Evolutionary conservation across 2,329 filamentous ascomycete genomes (phyloP).

Genomic region (Colletotrichum tabaci): DNA sequence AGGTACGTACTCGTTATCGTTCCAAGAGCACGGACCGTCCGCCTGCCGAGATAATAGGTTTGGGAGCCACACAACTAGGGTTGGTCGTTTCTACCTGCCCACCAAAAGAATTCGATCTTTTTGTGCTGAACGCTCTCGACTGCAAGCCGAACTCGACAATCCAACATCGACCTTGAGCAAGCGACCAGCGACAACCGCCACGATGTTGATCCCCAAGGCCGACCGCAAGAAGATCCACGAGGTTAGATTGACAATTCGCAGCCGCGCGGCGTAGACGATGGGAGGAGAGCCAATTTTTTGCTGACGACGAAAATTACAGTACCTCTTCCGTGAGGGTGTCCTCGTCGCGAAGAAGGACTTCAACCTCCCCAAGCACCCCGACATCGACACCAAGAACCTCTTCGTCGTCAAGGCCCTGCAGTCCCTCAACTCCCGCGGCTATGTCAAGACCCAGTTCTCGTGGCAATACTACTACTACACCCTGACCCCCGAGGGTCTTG

Average conservation of each 20-base stretch:
- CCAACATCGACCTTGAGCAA: conserved; percentile 63
- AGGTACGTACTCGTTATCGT: neutral
- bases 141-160: conserved; percentile 60
- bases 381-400: conserved; percentile 99
- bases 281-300: conserved; percentile 15
- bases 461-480: conserved; percentile 99
- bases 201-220: conserved; percentile 99
- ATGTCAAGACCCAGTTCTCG: conserved; percentile 99
- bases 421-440: conserved; percentile 97
- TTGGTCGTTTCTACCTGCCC: conserved; percentile 13
- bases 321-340: conserved; percentile 94
- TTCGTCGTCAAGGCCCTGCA: conserved; percentile 99
- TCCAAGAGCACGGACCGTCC: neutral
- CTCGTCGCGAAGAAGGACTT: conserved; percentile 99
- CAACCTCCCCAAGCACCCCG: conserved; percentile 97
- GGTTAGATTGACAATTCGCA: conserved; percentile 53
- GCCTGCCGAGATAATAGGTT: conserved; percentile 7
- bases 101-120: conserved; percentile 14
- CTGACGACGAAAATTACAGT: conserved; percentile 65
- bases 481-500: conserved; percentile 98
- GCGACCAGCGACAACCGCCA: conserved; percentile 64
- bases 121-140: conserved; percentile 51
- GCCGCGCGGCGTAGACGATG: conserved; percentile 18
- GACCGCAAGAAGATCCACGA: conserved; percentile 99
- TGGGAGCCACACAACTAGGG: conserved; percentile 1